Conservation (phyloP, 306 rosid genomes). For the Dicorynia guianensis region DNA sequence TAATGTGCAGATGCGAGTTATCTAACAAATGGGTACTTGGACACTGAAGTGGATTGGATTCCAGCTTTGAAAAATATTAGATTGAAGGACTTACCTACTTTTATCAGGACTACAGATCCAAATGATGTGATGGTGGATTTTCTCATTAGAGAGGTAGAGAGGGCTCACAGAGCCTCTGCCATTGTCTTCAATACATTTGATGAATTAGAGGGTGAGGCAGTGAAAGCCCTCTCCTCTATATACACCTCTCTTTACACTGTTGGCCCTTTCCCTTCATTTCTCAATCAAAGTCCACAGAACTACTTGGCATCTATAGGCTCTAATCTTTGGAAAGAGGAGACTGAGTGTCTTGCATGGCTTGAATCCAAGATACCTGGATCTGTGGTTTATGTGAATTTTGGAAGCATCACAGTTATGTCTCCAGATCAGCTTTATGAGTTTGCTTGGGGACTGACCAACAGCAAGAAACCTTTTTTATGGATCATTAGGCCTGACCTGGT, state of each 20-base stretch:
- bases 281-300: conserved; percentile 24
- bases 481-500: conserved; percentile 50
- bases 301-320: conserved; percentile 6
- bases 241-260: conserved; percentile 19
- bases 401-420: conserved; percentile 41
- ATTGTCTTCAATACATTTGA: conserved; percentile 32
- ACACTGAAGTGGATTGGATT: conserved; percentile 24
- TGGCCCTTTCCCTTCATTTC: conserved; percentile 33
- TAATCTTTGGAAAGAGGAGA: conserved; percentile 49
- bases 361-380: conserved; percentile 30
- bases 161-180: conserved; percentile 13
- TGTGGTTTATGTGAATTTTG: conserved; percentile 43
- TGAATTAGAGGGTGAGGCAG: conserved; percentile 30
- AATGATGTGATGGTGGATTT: conserved; percentile 18
- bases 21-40: conserved; percentile 37
- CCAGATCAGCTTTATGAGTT: conserved; percentile 32
- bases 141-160: conserved; percentile 12
- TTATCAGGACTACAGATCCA: conserved; percentile 31
- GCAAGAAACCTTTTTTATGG: conserved; percentile 44
- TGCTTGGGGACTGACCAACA: conserved; percentile 44
- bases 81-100: conserved; percentile 13
- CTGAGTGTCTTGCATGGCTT: conserved; percentile 44
- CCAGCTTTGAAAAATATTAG: conserved; percentile 37
- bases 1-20: conserved; percentile 40
- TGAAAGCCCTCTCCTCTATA: conserved; percentile 22